Percentiles rank a stretch among this genome's conserved stretches.
Evolutionary conservation across 2,329 filamentous ascomycete species (phyloP).

Genomic region (Clarireedia monteithiana): DNA sequence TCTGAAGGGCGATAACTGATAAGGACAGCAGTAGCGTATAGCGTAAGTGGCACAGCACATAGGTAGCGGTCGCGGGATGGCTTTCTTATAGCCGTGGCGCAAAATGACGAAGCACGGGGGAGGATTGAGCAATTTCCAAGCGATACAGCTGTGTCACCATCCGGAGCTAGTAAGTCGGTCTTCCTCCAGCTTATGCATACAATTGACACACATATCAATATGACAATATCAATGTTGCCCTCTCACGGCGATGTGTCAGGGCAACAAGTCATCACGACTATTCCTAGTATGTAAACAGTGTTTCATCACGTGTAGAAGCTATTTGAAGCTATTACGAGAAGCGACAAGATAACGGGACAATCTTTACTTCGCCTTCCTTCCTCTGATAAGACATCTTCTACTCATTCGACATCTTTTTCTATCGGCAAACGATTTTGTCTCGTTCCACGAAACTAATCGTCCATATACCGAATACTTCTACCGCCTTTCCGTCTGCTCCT

Average conservation of each 20-base stretch:
- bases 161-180: background rate
- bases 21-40: background rate
- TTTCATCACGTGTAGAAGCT: slow-evolving; percentile 1
- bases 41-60: too few relatives aligned
- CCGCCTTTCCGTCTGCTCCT: background rate
- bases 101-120: too few relatives aligned
- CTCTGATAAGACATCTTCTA: slow-evolving; percentile 5
- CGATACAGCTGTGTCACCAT: background rate
- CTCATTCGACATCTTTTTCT: background rate
- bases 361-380: background rate
- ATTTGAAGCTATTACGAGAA: slow-evolving; percentile 8
- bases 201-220: too few relatives aligned
- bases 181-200: too few relatives aligned
- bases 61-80: background rate
- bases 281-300: background rate
- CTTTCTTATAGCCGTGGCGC: too few relatives aligned
- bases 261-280: background rate
- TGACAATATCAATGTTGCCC: background rate
- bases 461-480: background rate
- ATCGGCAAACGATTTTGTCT: background rate
- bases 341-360: slow-evolving; percentile 8
- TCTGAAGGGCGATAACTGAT: background rate
- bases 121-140: too few relatives aligned
- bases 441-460: background rate
- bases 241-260: background rate